These are phyloP conservation scores for Nephelium lappaceum DNA, from an alignment of 345 rosid species.

Conservation along the genomic window DNA sequence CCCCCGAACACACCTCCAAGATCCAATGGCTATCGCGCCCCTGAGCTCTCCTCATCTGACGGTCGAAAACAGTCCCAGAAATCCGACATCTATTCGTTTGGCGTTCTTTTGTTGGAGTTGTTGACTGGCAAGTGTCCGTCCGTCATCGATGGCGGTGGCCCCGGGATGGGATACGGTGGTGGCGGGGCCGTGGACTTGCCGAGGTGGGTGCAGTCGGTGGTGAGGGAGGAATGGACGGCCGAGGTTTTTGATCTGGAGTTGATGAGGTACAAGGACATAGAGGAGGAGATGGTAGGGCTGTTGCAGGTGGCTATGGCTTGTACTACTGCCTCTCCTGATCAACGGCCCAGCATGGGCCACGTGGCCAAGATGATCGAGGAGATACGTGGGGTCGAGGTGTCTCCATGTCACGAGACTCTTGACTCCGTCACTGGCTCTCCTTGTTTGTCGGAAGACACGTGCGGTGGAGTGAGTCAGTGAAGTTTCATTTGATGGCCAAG, in stretches of 20 bases:
- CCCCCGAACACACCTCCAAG: slow-evolving; percentile 37
- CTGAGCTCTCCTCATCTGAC: slow-evolving; percentile 46
- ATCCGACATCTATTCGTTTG: slow-evolving; percentile 81
- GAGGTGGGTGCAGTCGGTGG: slow-evolving; percentile 79
- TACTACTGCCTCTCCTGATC: slow-evolving; percentile 51
- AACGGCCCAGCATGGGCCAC: slow-evolving; percentile 62
- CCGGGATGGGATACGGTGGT: slow-evolving; percentile 48
- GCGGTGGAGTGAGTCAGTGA: slow-evolving; percentile 61
- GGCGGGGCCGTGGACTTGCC: slow-evolving; percentile 69
- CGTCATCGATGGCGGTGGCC: slow-evolving; percentile 46
- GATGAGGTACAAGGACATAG: slow-evolving; percentile 83
- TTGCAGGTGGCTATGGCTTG: slow-evolving; percentile 75
- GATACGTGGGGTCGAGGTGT: slow-evolving; percentile 56
- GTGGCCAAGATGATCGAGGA: slow-evolving; percentile 81
- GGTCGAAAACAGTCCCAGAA: slow-evolving; percentile 58
- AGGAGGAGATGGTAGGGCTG: slow-evolving; percentile 83
- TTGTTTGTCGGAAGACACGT: slow-evolving; percentile 71
- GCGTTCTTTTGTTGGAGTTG: slow-evolving; percentile 71
- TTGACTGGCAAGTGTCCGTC: slow-evolving; percentile 85
- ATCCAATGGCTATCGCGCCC: slow-evolving; percentile 77
- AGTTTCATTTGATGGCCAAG: too few species aligned
- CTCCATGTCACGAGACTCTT: slow-evolving; percentile 60
- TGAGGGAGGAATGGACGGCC: slow-evolving; percentile 89
- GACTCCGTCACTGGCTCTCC: slow-evolving; percentile 82
- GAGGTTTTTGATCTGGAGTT: slow-evolving; percentile 85